phyloP scores from a whole-genome alignment of 2,329 filamentous ascomycete genomes.

The Thermochaetoides dissita region DNA sequence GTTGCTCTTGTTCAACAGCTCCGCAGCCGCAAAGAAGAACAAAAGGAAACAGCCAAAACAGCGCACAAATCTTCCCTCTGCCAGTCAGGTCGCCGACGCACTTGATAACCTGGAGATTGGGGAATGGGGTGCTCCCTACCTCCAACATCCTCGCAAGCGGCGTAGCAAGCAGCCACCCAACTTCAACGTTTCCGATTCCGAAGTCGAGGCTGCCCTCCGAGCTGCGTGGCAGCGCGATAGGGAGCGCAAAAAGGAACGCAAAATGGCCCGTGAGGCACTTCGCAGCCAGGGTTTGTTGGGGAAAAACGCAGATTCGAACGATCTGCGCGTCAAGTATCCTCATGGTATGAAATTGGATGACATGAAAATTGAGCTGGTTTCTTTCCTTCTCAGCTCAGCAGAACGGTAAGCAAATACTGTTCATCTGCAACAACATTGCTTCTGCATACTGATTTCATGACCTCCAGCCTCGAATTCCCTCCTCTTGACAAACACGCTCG shows the following conservation, averaged over 20 bases:
- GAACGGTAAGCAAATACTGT: constrained; percentile 36
- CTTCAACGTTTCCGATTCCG: constrained; percentile 49
- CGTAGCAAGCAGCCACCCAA: constrained; percentile 26
- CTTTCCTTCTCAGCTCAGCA: constrained; percentile 51
- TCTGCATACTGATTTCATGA: constrained; percentile 2
- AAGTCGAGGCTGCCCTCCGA: constrained; percentile 47
- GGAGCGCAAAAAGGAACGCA: constrained; percentile 55
- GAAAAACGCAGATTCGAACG: constrained; percentile 38
- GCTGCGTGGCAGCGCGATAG: constrained; percentile 53
- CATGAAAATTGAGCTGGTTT: constrained; percentile 56
- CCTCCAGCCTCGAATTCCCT: constrained; percentile 53
- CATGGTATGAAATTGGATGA: constrained; percentile 58
- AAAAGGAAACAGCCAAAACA: constrained; percentile 1
- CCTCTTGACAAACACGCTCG: constrained; percentile 71
- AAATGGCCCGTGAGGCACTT: constrained; percentile 54
- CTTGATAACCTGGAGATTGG: constrained; percentile 69
- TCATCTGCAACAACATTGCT: neutral
- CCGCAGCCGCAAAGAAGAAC: constrained; percentile 12
- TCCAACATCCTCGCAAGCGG: constrained; percentile 22
- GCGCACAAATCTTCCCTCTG: constrained; percentile 21
- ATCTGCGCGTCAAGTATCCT: constrained; percentile 57
- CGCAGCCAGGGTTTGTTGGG: constrained; percentile 53
- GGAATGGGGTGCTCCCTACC: constrained; percentile 63
- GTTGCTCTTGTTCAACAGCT: constrained; percentile 40
- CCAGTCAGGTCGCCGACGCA: constrained; percentile 29